Evolutionary conservation across 371 early-diverging fungal genomes (phyloP), one percentile per base, ranked within the genome.

Genomic region (Mucor lusitanicus): DNA sequence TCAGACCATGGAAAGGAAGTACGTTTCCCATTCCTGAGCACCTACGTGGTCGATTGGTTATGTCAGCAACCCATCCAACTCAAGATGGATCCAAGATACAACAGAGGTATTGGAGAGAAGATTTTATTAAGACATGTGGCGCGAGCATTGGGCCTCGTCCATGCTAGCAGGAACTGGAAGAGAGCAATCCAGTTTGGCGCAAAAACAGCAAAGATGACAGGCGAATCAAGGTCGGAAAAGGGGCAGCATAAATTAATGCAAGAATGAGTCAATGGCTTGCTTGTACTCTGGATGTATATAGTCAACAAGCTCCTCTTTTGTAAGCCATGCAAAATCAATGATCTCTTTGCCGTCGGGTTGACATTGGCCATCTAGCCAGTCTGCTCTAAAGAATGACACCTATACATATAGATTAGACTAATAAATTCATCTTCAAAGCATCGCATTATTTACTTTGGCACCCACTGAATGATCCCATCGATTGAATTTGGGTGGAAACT

Each of bases 101-200:
- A 83, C 17, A 81, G 92, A 9, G 97, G 96, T 0, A 77, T 94
- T 17, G 98, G 99, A 19, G 97, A 97, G 65, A 98, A 98, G 76
- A 70, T 93, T n/a, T 73, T 97, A 39, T 76, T 98, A 61, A 80
- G 98, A 32, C 83, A 86, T 66, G 78, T 87, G 19, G 88, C 87
- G 3, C 69, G 82, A 19, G 27, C 35, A 61, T 70, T 93, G 65
- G 95, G 90, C 6, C 83, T 87, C 23, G 42, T 57, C 0, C 62
- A 81, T n/a, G 84, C 88, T 1, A 84, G 87, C 57, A 73, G 73
- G 0, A 83, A 87, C 50, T 86, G 86, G 87, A 98, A 98, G 68
- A 86, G 97, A 17, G 99, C 99, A 0, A 94, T 98, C 53, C 99
- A 98, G 74, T 98, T 98, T 86, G 99, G 99, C 2, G 94, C 97